Conservation (phyloP, 1,284 basidiomycete genomes). For the Thelephora terrestris region DNA sequence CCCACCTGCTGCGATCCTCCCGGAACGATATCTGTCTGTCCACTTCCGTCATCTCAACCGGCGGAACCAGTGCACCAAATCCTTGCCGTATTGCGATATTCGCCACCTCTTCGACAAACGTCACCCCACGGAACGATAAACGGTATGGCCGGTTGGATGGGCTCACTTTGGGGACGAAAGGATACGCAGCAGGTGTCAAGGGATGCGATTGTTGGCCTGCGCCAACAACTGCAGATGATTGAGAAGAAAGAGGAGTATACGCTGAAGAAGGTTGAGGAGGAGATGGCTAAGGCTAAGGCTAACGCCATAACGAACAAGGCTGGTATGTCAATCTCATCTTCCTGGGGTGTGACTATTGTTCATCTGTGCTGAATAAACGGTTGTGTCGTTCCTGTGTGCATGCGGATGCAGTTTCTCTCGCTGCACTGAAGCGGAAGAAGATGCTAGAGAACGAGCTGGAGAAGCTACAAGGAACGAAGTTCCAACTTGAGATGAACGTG, state of each 20-base stretch:
- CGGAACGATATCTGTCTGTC: too few relatives aligned
- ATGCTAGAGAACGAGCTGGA: conserved; percentile 18
- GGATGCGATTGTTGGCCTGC: conserved; percentile 79
- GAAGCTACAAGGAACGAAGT: conserved; percentile 65
- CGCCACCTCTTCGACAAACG: too few relatives aligned
- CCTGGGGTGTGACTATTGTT: not conserved
- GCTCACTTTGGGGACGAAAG: conserved; percentile 70
- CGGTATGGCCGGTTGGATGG: conserved; percentile 83
- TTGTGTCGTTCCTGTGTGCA: not conserved
- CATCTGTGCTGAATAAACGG: not conserved
- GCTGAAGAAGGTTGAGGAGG: conserved; percentile 96
- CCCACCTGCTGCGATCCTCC: too few relatives aligned
- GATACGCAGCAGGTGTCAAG: conserved; percentile 74
- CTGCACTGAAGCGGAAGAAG: conserved; percentile 39
- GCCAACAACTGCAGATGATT: conserved; percentile 88
- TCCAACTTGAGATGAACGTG: conserved; percentile 95
- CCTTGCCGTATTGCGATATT: too few relatives aligned
- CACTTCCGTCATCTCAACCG: too few relatives aligned
- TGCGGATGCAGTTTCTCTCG: conserved; percentile 56
- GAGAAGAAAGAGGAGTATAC: conserved; percentile 99
- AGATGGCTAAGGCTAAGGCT: conserved; percentile 83
- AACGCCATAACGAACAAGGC: conserved; percentile 93
- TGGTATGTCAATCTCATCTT: conserved; percentile 44
- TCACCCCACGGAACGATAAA: not conserved
- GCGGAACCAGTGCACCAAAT: too few relatives aligned